Evolutionary conservation across 331 rosid species (phyloP).

Genomic region (Stylosanthes scabra): DNA sequence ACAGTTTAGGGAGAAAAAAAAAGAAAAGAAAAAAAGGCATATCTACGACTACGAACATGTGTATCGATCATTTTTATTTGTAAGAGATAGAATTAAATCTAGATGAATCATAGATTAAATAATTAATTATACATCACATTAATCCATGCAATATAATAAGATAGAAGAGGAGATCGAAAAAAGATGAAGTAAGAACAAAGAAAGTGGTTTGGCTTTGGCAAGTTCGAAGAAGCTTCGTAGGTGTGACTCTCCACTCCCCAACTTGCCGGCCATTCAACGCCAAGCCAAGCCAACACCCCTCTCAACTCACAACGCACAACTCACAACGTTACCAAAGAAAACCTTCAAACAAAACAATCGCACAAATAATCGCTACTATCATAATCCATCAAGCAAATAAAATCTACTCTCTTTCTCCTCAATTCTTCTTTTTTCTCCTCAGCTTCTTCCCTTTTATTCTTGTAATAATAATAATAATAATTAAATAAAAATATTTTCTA

Average conservation of each 20-base stretch:
- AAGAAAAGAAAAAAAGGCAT: no score
- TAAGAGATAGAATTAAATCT: no score
- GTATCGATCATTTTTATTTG: no score
- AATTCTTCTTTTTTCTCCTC: background rate
- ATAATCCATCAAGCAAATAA: no score
- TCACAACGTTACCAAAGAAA: background rate
- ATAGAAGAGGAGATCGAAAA: background rate
- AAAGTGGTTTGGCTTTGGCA: background rate
- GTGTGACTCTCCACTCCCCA: conserved; percentile 35
- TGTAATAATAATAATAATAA: no score
- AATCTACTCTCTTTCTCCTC: background rate
- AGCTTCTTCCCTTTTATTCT: background rate
- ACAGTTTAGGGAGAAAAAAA: no score
- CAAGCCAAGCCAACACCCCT: background rate
- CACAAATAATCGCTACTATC: background rate
- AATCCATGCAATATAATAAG: background rate
- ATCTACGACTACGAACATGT: no score
- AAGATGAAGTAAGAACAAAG: background rate
- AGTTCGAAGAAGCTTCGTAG: conserved; percentile 39
- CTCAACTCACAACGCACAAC: no score
- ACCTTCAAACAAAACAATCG: background rate
- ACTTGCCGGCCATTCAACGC: conserved; percentile 38
- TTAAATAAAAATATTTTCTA: no score
- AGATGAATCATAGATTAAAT: no score
- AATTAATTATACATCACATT: no score